These are phyloP conservation scores for Coemansia sp. DNA, from an alignment of 192 early-diverging fungal species.

Conservation along the genomic window DNA sequence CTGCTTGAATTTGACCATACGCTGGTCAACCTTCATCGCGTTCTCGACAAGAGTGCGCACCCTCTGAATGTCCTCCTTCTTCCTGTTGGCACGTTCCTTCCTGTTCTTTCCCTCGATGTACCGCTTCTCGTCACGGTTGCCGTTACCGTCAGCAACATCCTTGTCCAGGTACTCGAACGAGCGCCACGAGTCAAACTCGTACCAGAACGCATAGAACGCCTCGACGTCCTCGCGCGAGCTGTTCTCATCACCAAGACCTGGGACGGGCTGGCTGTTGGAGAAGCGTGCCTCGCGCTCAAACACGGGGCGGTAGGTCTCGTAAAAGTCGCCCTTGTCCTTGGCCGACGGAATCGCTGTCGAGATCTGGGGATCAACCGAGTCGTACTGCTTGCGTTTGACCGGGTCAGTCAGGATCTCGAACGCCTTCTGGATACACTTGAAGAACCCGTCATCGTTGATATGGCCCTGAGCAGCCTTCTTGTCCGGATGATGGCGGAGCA, in stretches of 20 bases:
- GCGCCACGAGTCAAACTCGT: constrained; percentile 94
- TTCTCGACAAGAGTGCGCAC: constrained; percentile 82
- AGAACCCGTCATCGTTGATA: constrained; percentile 92
- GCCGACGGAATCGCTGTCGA: constrained; percentile 68
- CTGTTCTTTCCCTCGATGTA: constrained; percentile 95
- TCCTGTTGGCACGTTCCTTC: constrained; percentile 83
- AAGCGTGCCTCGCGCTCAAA: constrained; percentile 91
- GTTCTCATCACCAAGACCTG: constrained; percentile 70
- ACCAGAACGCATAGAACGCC: constrained; percentile 83
- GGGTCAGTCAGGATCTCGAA: constrained; percentile 92
- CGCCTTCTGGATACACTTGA: constrained; percentile 98
- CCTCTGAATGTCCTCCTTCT: constrained; percentile 97
- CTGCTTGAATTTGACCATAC: constrained; percentile 86
- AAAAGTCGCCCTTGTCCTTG: constrained; percentile 80
- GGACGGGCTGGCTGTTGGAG: constrained; percentile 87
- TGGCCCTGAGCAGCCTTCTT: constrained; percentile 85
- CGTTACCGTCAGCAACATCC: constrained; percentile 86
- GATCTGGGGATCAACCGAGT: constrained; percentile 91
- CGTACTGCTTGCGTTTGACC: constrained; percentile 88
- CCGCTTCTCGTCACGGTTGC: constrained; percentile 96
- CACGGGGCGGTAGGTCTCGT: constrained; percentile 68
- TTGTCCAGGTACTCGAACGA: constrained; percentile 98
- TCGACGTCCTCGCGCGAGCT: constrained; percentile 69
- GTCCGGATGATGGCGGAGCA: constrained; percentile 98
- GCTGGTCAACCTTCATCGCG: constrained; percentile 83